Percentiles rank a stretch among this genome's conserved stretches.
Conservation (phyloP, 169 alveolate species). For the Prorocentrum cordatum region DNA sequence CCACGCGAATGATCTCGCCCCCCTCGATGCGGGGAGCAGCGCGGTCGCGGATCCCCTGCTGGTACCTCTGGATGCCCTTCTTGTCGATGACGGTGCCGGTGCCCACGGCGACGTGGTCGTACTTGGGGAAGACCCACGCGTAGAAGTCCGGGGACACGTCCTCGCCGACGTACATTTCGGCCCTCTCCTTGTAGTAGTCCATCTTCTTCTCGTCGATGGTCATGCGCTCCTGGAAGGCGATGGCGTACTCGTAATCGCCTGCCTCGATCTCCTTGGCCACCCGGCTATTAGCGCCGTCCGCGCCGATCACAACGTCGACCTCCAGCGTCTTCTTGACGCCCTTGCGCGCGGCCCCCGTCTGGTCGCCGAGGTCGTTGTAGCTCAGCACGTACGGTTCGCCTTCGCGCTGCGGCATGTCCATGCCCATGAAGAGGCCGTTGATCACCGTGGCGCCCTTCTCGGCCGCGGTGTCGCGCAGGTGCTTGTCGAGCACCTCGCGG, state of each 20-base stretch:
- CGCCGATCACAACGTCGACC: slow-evolving; percentile 62
- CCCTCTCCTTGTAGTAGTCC: slow-evolving; percentile 69
- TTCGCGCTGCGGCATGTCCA: slow-evolving; percentile 9
- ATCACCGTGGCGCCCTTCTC: slow-evolving; percentile 58
- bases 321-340: slow-evolving; percentile 65
- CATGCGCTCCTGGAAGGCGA: slow-evolving; percentile 68
- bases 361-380: slow-evolving; percentile 28
- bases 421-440: slow-evolving; percentile 41
- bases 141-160: slow-evolving; percentile 71
- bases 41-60: slow-evolving; percentile 66
- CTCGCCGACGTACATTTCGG: slow-evolving; percentile 71
- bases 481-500: slow-evolving; percentile 68
- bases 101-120: slow-evolving; percentile 70
- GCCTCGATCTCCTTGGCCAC: slow-evolving; percentile 70
- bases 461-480: slow-evolving; percentile 54
- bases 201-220: slow-evolving; percentile 61
- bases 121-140: slow-evolving; percentile 72
- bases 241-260: slow-evolving; percentile 61
- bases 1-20: slow-evolving; percentile 63
- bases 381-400: slow-evolving; percentile 24
- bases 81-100: slow-evolving; percentile 70
- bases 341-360: slow-evolving; percentile 36
- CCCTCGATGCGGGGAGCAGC: slow-evolving; percentile 63
- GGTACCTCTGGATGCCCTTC: slow-evolving; percentile 61
- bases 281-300: slow-evolving; percentile 70